Base-by-base conservation (phyloP, 169 alveolate species). In the Cryptosporidium canis region DNA sequence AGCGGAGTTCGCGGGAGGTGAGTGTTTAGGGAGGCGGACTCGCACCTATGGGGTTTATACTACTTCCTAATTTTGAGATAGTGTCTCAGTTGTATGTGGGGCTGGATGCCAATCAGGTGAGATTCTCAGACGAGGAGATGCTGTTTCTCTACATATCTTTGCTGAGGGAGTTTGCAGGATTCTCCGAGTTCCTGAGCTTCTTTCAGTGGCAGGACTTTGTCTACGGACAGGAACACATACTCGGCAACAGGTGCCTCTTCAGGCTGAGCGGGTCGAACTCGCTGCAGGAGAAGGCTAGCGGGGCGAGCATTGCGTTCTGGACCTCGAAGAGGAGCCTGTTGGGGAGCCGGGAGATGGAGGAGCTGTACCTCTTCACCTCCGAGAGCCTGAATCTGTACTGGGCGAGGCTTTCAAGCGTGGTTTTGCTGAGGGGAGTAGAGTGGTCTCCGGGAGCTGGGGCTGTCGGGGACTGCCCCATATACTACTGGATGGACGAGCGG, bases 1-100 rank as follows among this genome's bases (percentile, higher is more conserved):
- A 67, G 21, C 45, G 27, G 43, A 51, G 44, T n/a, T 61, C 8
- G 48, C 11, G 14, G n/a, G 33, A 11, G 27, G 14, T 29, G 5
- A 12, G 68, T 61, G 68, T 31, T 27, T 31, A 33, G 33, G 63
- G n/a, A 44, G 68, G 41, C 14, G 27, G 7, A 3, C 24, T 61
- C 31, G 48, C 68, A 12, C 31, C 68, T 5, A 67, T 67, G 83
- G 27, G 16, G 43, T 67, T 44, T 29, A 51, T 67, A 35, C 21
- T 67, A 47, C 56, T 67, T 41, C 83, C 83, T 1, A 67, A 67
- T 45, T 31, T 67, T 12, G 83, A 67, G n/a, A 31, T 67, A 6
- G 63, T 67, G 63, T 67, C 63, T 29, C 83, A 67, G 18, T 51
- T 67, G 24, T 67, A 45, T 44, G 63, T 67, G 43, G 83, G 83